Evolutionary conservation across 1,284 basidiomycete genomes (phyloP).

Genomic region (Pisolithus thermaeus): DNA sequence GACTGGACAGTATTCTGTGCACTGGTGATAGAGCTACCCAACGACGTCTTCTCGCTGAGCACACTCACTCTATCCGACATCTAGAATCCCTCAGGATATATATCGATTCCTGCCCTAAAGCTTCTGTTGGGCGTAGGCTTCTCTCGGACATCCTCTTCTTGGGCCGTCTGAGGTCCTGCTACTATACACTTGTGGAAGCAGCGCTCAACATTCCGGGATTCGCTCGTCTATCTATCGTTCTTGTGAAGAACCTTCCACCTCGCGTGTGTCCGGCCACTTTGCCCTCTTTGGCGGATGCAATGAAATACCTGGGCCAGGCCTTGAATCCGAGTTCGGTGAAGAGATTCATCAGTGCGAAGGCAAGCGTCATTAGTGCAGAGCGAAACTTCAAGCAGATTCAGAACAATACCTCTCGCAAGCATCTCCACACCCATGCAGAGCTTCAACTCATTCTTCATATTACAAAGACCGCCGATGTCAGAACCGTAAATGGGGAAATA

Average conservation of each 20-base stretch:
- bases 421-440: not conserved
- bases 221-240: not conserved
- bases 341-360: not conserved
- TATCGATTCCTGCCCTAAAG: not conserved
- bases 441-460: not conserved
- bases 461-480: not conserved
- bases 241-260: not conserved
- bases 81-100: not conserved
- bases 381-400: not conserved
- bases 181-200: not conserved
- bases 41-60: not conserved
- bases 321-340: not conserved
- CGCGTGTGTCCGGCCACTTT: not conserved
- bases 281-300: not conserved
- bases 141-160: conserved; percentile 1
- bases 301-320: not conserved
- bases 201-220: not conserved
- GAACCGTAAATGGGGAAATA: not conserved
- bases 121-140: not conserved
- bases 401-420: not conserved
- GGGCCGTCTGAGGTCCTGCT: conserved; percentile 1
- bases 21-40: not conserved
- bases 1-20: not conserved
- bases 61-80: conserved; percentile 1
- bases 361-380: not conserved